Percentiles rank a stretch among this genome's conserved stretches.
phyloP scores from a whole-genome alignment of 805 yeast species.

The Wickerhamiella brachini region DNA sequence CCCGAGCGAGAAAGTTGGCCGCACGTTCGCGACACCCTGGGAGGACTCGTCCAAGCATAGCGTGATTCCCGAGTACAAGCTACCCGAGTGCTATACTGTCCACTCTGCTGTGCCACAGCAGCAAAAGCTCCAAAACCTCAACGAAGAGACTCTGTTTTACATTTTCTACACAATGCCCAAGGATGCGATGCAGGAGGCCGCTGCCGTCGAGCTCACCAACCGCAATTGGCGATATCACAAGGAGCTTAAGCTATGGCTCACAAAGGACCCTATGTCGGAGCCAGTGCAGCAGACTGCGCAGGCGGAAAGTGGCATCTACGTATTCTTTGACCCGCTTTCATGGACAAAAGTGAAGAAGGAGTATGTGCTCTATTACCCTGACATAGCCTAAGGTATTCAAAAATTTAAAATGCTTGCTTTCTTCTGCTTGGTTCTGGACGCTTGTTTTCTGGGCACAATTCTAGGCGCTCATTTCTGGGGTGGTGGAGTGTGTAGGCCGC shows the following conservation, averaged over 20 bases:
- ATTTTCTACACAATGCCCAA: constrained; percentile 88
- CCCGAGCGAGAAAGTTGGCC: constrained; percentile 33
- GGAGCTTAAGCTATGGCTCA: constrained; percentile 90
- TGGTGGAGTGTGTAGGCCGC: no score
- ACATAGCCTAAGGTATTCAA: constrained; percentile 34
- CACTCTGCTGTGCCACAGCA: constrained; percentile 32
- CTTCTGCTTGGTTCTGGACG: no score
- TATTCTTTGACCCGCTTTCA: constrained; percentile 86
- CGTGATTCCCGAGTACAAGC: constrained; percentile 68
- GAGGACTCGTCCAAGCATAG: constrained; percentile 78
- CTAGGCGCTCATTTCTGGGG: no score
- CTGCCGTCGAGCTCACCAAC: constrained; percentile 78
- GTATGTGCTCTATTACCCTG: constrained; percentile 45
- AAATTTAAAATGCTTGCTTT: no score
- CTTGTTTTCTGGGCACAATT: no score
- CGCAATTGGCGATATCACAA: constrained; percentile 97
- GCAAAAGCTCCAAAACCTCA: constrained; percentile 36
- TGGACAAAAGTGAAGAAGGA: constrained; percentile 89
- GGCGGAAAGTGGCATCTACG: constrained; percentile 84
- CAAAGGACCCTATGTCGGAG: constrained; percentile 82
- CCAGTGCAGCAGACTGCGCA: constrained; percentile 71
- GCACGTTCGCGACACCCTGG: constrained; percentile 86
- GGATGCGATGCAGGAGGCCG: constrained; percentile 84
- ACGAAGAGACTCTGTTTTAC: constrained; percentile 86
- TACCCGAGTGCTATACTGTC: constrained; percentile 45